These are phyloP conservation scores for Clitopilus passeckerianus DNA, from an alignment of 768 basidiomycete genomes.

Conservation along the genomic window DNA sequence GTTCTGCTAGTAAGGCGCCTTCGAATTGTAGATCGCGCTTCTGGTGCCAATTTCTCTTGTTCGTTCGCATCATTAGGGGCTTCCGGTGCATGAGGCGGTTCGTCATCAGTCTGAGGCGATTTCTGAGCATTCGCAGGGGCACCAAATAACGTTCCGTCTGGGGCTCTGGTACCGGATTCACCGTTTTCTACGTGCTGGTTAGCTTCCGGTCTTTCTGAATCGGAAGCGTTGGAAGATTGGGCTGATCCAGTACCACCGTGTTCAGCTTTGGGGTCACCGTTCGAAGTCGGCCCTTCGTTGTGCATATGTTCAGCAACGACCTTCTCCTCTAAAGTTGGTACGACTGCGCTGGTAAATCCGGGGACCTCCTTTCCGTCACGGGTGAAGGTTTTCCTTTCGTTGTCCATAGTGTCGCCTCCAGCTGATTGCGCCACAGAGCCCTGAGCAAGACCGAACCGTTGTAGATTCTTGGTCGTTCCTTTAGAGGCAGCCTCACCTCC, in stretches of 20 bases:
- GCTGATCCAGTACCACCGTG: background rate
- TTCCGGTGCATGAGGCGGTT: constrained; percentile 41
- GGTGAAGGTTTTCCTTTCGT: constrained; percentile 48
- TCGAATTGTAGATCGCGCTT: constrained; percentile 44
- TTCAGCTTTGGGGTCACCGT: background rate
- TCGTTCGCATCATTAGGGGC: constrained; percentile 38
- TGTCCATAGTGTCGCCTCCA: constrained; percentile 36
- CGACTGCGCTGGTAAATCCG: constrained; percentile 57
- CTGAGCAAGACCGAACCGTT: constrained; percentile 38
- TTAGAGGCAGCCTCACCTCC: constrained; percentile 31
- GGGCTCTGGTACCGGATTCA: constrained; percentile 18
- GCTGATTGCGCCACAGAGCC: constrained; percentile 30
- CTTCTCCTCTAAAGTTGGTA: constrained; percentile 72
- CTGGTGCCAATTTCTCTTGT: constrained; percentile 44
- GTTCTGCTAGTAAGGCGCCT: constrained; percentile 48
- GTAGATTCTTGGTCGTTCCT: constrained; percentile 27
- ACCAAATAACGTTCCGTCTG: constrained; percentile 43
- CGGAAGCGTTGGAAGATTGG: background rate
- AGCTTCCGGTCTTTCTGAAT: background rate
- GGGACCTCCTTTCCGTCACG: constrained; percentile 43
- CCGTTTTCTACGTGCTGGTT: background rate
- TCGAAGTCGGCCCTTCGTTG: background rate
- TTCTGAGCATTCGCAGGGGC: constrained; percentile 50
- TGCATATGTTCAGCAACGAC: constrained; percentile 40
- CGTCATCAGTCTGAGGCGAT: constrained; percentile 34